Evolutionary conservation across 2,329 filamentous ascomycete genomes (phyloP), one percentile per base, ranked within the genome.

Genomic region (Talaromyces rugulosus): DNA sequence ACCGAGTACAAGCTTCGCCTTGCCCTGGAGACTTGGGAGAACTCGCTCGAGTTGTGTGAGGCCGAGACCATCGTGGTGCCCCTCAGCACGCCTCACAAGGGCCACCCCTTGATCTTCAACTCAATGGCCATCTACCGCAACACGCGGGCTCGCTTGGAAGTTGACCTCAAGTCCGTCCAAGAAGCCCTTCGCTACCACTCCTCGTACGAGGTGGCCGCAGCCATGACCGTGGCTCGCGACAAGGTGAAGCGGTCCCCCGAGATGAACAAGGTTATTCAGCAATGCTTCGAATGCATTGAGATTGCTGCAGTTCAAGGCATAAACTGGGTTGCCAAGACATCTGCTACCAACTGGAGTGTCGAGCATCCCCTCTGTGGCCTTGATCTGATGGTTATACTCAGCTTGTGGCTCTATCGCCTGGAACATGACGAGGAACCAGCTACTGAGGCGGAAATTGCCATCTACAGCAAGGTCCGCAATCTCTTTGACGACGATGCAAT

Each of bases 231-330:
- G 67, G 93, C 94, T 56, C 89, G 94, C 66, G 92, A 96, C 77
- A 92, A 91, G 75, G 93, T 99, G 67, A 95, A 95, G 85, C 89
- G 95, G 67, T 96, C 92, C 23, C 88, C 90, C 71, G 94, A 98
- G 77, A 98, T 98, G 94, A 90, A 97, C 82, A 96, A 96, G 80
- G 93, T 98, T 70, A 96, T 99, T 65, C 89, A 98, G 72, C 92
- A 96, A 77, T 98, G 95, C 80, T 98, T 95, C 78, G 92, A 96
- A 77, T 98, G 93, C 81, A 93, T 99, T 71, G 94, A 98, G 77
- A 96, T 95, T 56, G 94, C 94, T 61, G 94, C 96, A 53, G 81
- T 92, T 65, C 93, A 97, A 77, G 95, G 94, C 67, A 92, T 98
- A 67, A 92, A 94, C 70, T 98, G 95, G 94, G 93, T 98, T 65